Evolutionary conservation across 768 basidiomycete species (phyloP).

Genomic region (Tricholoma bakamatsutake): DNA sequence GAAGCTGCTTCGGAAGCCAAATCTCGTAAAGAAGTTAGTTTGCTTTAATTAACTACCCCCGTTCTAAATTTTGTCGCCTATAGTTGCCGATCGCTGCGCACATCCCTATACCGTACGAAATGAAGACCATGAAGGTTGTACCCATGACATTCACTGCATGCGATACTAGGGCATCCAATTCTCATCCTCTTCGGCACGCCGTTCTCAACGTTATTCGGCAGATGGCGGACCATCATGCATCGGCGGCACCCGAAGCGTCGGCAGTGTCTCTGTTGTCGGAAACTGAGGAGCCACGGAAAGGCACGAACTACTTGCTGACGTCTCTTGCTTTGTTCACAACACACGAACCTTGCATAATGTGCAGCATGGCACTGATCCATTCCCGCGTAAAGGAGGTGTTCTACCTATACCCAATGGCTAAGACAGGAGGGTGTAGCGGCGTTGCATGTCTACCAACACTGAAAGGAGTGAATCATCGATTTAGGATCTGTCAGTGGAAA

Average conservation of each 20-base stretch:
- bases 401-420: constrained; percentile 63
- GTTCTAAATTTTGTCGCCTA: constrained; percentile 3
- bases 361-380: constrained; percentile 93
- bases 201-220: constrained; percentile 69
- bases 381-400: constrained; percentile 88
- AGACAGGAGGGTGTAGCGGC: constrained; percentile 86
- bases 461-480: constrained; percentile 88
- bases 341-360: constrained; percentile 98
- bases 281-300: constrained; percentile 38
- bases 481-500: constrained; percentile 67
- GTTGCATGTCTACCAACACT: constrained; percentile 70
- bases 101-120: constrained; percentile 50
- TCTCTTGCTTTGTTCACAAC: constrained; percentile 80
- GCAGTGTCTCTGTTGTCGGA: constrained; percentile 1
- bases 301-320: constrained; percentile 85
- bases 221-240: constrained; percentile 52
- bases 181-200: constrained; percentile 84
- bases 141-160: constrained; percentile 42
- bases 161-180: constrained; percentile 65
- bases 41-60: neutral
- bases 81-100: constrained; percentile 78
- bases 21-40: constrained; percentile 53
- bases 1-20: constrained; percentile 42
- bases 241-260: constrained; percentile 6
- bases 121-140: constrained; percentile 11